Evolutionary conservation across 2,329 filamentous ascomycete species (phyloP).

Genomic region (Aspergillus tanneri): DNA sequence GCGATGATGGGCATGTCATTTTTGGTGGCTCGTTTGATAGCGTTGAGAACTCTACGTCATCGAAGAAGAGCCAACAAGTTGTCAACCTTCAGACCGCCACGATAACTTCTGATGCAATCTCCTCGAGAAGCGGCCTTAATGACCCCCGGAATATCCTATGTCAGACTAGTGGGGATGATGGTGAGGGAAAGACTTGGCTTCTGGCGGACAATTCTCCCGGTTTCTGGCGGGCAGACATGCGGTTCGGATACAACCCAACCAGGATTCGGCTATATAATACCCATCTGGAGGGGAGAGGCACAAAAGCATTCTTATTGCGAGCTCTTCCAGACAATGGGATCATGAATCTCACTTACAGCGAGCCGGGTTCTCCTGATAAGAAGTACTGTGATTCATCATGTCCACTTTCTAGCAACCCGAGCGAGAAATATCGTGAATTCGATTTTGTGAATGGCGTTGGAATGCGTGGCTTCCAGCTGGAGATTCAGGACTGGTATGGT

Average conservation of each 20-base stretch:
- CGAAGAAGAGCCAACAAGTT: constrained; percentile 66
- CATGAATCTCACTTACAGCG: constrained; percentile 90
- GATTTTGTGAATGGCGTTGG: constrained; percentile 82
- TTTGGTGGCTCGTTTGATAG: constrained; percentile 91
- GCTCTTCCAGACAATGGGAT: constrained; percentile 86
- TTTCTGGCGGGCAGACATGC: constrained; percentile 79
- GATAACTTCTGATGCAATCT: constrained; percentile 63
- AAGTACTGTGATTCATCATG: constrained; percentile 77
- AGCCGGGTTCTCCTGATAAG: constrained; percentile 67
- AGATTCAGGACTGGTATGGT: constrained; percentile 86
- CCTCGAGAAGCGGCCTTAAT: constrained; percentile 64
- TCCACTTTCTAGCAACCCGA: constrained; percentile 71
- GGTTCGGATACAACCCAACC: constrained; percentile 81
- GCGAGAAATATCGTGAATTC: constrained; percentile 78
- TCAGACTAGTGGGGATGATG: constrained; percentile 65
- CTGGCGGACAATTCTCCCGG: constrained; percentile 72
- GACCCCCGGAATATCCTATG: constrained; percentile 83
- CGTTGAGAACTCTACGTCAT: constrained; percentile 69
- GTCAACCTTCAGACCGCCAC: constrained; percentile 81
- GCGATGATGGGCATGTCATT: constrained; percentile 77
- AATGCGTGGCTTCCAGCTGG: constrained; percentile 82
- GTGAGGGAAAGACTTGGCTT: constrained; percentile 77
- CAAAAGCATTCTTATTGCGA: constrained; percentile 82
- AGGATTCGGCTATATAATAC: constrained; percentile 89
- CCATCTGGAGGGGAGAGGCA: constrained; percentile 76